Conservation (phyloP, 257 asterid genomes). For the Petrea volubilis region DNA sequence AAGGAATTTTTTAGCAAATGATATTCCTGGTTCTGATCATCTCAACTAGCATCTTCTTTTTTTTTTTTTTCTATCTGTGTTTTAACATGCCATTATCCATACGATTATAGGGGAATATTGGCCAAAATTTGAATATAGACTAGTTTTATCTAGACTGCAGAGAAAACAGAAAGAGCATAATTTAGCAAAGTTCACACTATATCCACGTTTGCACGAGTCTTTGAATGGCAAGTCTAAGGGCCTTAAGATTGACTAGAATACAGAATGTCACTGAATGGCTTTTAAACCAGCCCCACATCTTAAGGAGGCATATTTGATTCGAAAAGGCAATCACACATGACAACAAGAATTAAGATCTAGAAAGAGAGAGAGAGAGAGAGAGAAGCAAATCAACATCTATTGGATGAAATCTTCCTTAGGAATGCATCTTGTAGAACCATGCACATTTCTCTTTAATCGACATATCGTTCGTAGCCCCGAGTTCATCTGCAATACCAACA, state of each 20-base stretch:
- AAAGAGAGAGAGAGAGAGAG: too few species aligned
- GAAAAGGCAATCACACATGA: not conserved
- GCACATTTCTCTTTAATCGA: not conserved
- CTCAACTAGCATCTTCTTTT: too few species aligned
- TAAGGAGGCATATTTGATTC: not conserved
- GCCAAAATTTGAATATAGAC: not conserved
- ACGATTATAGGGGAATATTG: not conserved
- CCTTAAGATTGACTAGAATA: not conserved
- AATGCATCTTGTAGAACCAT: not conserved
- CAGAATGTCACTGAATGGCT: too few species aligned
- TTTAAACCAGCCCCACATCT: not conserved
- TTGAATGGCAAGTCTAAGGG: not conserved
- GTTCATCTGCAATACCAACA: conserved; percentile 14
- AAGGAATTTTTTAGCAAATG: too few species aligned
- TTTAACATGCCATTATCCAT: not conserved
- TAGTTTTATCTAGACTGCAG: not conserved
- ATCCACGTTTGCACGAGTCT: not conserved
- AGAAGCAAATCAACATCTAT: not conserved
- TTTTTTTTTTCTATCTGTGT: not conserved
- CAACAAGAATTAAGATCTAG: not conserved
- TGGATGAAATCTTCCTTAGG: not conserved
- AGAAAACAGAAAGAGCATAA: not conserved
- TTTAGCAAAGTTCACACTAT: not conserved
- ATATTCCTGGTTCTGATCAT: too few species aligned
- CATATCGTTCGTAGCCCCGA: not conserved